Evolutionary conservation across 2,329 filamentous ascomycete genomes (phyloP), one percentile per base, ranked within the genome.

Genomic region (Alternaria brassicae): DNA sequence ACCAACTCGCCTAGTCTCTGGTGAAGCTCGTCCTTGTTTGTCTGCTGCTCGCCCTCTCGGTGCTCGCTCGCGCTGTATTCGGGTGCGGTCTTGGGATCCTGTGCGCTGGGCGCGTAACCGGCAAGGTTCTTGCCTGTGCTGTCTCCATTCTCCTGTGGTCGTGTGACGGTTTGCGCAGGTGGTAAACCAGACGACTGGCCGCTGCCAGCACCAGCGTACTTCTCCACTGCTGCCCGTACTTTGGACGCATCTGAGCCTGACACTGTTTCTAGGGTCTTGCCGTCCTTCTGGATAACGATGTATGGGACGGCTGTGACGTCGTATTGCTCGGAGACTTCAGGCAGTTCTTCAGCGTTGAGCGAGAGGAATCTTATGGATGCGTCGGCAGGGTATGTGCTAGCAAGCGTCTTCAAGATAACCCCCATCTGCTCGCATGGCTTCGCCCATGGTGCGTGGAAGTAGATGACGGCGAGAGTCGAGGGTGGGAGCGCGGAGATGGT

Each of bases 361-460:
- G 90, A 90, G 61, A 96, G 86, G 89, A 97, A 99, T 68, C 88
- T 88, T 68, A 93, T 90, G 40, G 90, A 88, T 65, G 85, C 81
- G 66, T 86, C 84, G 71, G 86, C 84, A 62, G 92, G 88, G 81
- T 96, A 97, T 77, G 93, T 92, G 73, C 88, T 88, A 66, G 94
- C 93, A 66, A 99, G 91, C 21, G 92, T 90, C 74, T 87, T 85
- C 66, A 99, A 87, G 69, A 98, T 91, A 50, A 89, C 91, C 68
- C 87, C 88, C 93, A 98, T 98, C 81, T 97, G 93, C 64, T 91
- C 89, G 83, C 95, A 98, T 44, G 95, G 95, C 60, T 93, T 93
- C 28, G 95, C 95, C 95, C 95, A 99, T 67, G 93, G 91, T 19
- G 95, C 93, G 78, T 98, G 91, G 84, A 99, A 99, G 77, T 93